Conservation (phyloP, 441 rosid genomes). For the Gossypium davidsonii region DNA sequence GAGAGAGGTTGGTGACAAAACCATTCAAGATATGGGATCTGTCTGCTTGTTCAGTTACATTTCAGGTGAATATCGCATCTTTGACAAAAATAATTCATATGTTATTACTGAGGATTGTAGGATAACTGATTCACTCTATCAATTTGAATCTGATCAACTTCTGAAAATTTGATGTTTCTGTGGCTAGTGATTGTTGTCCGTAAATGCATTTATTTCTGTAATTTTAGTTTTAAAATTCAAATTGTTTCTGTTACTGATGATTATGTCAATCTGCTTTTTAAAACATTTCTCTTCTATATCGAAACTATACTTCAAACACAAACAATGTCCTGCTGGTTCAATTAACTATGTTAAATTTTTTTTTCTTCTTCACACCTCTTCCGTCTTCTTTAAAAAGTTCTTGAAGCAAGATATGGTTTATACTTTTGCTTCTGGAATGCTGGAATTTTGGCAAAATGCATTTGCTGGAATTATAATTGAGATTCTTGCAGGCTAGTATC, state of each 20-base stretch:
- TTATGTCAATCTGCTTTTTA: neutral
- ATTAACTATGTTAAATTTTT: neutral
- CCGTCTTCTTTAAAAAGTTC: neutral
- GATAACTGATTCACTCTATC: neutral
- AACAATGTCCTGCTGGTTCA: neutral
- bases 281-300: neutral
- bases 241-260: neutral
- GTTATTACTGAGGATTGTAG: neutral
- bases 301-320: neutral
- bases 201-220: neutral
- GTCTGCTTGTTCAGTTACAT: conserved; percentile 15
- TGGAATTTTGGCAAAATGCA: neutral
- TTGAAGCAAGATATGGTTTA: neutral
- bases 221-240: neutral
- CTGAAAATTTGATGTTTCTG: neutral
- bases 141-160: no score
- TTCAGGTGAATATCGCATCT: conserved; percentile 18
- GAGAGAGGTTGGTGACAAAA: conserved; percentile 22
- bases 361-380: neutral
- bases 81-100: neutral
- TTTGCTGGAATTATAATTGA: neutral
- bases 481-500: conserved; percentile 21
- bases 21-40: conserved; percentile 25
- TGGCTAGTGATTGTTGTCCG: neutral
- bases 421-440: neutral